Base-by-base conservation (phyloP, 352 stramenopile species). In the Globisporangium rhizosaccharum region DNA sequence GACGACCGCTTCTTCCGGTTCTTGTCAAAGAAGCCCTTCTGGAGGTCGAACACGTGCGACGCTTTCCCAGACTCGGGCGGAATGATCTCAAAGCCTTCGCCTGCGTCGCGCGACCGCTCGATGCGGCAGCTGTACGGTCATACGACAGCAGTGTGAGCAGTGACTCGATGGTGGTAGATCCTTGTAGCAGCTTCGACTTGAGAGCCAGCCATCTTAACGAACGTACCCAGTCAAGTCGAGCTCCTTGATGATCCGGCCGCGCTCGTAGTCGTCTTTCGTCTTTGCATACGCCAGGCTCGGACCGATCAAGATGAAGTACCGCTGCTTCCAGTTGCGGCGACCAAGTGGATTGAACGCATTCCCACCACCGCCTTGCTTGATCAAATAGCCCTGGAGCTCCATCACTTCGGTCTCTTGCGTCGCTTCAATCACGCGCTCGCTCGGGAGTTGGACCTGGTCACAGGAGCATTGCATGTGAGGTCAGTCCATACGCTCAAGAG, bases 321-420 rank as follows among this genome's bases (percentile, higher is more conserved):
- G 75, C 61, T 93, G 83, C 68, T 95, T 95, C 85, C 85, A 95
- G 65, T 93, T 93, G 52, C 87, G 87, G n/a, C 85, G 65, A 0
- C 83, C 78, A 1, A 95, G 72, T 1, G 81, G 81, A 39, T 91
- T 93, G 25, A 90, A 79, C 10, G 79, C 76, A 47, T 87, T 88
- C 10, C 85, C 79, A 30, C 85, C 85, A 51, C 76, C 84, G 23
- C 85, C 85, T 63, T 95, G 85, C 52, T 95, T 95, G 71, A 95
- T 87, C 23, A 95, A 57, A 54, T 95, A 95, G 0, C 85, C 85
- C 76, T 95, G 82, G 1, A 92, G 59, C 28, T 88, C 70, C 23
- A 73, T 85, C 30, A 68, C 60, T 50, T 85, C 70, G 10, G 72
- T 82, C 17, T 89, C 83, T 53, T 92, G 82, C 3, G 79, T 75